Percentiles rank a stretch among this genome's conserved stretches.
Conservation (phyloP, 495 filamentous ascomycete genomes). For the Cenococcum geophilum region DNA sequence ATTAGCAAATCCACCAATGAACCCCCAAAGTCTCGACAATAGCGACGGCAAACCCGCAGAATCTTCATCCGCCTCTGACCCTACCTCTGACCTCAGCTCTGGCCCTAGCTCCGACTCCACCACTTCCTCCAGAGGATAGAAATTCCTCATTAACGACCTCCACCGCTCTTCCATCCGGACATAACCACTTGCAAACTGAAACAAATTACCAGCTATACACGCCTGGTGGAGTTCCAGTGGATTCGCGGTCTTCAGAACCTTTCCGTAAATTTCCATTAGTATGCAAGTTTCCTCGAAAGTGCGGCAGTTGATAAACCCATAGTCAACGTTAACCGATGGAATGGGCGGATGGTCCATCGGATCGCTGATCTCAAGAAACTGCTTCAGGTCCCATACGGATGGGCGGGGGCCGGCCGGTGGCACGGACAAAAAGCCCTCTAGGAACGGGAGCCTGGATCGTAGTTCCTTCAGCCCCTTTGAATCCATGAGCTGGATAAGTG, state of each 20-base stretch:
- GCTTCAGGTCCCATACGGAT: conserved; percentile 15
- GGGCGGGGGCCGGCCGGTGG: conserved; percentile 7
- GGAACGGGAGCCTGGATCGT: conserved; percentile 2
- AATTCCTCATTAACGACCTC: conserved; percentile 8
- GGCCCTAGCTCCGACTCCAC: no score
- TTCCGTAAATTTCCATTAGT: conserved; percentile 12
- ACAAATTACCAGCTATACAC: conserved; percentile 12
- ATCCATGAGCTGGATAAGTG: conserved; percentile 15
- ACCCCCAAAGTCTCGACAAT: no score
- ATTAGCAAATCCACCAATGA: no score
- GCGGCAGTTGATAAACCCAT: conserved; percentile 10
- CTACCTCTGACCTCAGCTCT: no score
- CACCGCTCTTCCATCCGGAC: conserved; percentile 2
- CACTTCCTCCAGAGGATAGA: conserved; percentile 9
- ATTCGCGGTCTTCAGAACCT: conserved; percentile 9
- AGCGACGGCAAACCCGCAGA: no score
- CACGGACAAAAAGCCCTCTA: conserved; percentile 10
- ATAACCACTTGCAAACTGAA: conserved; percentile 9
- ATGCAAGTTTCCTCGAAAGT: conserved; percentile 12
- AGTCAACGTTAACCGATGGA: neutral
- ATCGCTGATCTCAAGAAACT: conserved; percentile 9
- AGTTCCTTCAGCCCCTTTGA: conserved; percentile 12
- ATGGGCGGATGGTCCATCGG: conserved; percentile 6
- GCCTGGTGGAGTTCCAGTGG: conserved; percentile 13
- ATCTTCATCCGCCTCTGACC: no score